These are phyloP conservation scores for Psilocybe mexicana DNA, from an alignment of 1,284 basidiomycete species.

Conservation along the genomic window DNA sequence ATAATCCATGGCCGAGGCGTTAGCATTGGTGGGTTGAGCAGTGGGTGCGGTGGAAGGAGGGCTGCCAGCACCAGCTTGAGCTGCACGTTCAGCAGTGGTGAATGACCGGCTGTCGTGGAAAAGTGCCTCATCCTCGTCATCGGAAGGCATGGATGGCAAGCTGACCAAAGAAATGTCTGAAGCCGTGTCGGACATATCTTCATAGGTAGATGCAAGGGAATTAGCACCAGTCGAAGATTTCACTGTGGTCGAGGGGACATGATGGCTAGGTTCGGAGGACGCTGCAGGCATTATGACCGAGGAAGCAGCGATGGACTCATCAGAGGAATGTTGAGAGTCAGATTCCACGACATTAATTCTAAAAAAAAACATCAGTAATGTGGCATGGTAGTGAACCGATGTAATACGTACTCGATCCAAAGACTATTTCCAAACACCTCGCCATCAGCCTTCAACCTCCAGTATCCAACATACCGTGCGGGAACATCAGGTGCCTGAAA, in stretches of 20 bases:
- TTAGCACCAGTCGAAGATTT: slow-evolving; percentile 24
- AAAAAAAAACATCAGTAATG: slow-evolving; percentile 7
- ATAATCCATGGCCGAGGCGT: slow-evolving; percentile 49
- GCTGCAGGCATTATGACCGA: slow-evolving; percentile 54
- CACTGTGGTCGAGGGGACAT: slow-evolving; percentile 23
- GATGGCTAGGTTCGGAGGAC: slow-evolving; percentile 21
- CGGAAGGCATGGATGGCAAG: slow-evolving; percentile 51
- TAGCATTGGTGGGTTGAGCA: background rate
- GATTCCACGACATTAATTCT: slow-evolving; percentile 69
- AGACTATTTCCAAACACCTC: slow-evolving; percentile 71
- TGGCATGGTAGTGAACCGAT: background rate
- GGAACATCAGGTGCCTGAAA: slow-evolving; percentile 68
- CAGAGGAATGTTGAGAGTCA: slow-evolving; percentile 37
- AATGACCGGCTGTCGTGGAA: slow-evolving; percentile 62
- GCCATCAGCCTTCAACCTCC: slow-evolving; percentile 65
- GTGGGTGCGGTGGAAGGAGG: slow-evolving; percentile 15
- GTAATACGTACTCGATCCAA: slow-evolving; percentile 63
- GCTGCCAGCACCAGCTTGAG: slow-evolving; percentile 19
- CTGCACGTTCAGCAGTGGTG: slow-evolving; percentile 30
- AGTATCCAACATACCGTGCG: slow-evolving; percentile 75
- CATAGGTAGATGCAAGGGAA: slow-evolving; percentile 39
- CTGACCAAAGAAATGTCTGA: slow-evolving; percentile 66
- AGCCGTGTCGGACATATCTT: slow-evolving; percentile 49
- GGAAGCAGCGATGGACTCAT: slow-evolving; percentile 62
- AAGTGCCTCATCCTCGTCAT: slow-evolving; percentile 48